Conservation (phyloP, 345 rosid species). For the Euphorbia lathyris region DNA sequence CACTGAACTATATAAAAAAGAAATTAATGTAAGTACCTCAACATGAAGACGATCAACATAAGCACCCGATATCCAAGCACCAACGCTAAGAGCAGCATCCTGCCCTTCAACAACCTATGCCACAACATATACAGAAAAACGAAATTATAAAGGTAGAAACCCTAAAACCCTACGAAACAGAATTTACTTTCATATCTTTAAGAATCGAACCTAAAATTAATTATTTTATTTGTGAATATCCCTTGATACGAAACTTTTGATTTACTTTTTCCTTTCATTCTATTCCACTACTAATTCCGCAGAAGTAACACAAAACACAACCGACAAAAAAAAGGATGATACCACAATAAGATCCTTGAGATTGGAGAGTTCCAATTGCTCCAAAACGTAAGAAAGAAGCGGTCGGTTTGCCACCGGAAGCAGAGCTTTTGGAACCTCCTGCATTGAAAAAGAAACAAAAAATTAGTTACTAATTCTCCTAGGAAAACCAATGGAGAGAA, state of each 20-base stretch:
- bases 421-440: constrained; percentile 90
- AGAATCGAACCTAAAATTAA: not conserved
- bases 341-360: constrained; percentile 93
- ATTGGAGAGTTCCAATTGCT: constrained; percentile 69
- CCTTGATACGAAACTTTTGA: not conserved
- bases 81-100: constrained; percentile 77
- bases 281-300: not conserved
- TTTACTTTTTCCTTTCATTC: not conserved
- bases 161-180: constrained; percentile 1
- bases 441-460: constrained; percentile 17
- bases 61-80: constrained; percentile 86
- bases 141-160: not conserved
- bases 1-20: not conserved
- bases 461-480: not conserved
- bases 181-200: not conserved
- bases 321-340: constrained; percentile 15
- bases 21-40: constrained; percentile 44
- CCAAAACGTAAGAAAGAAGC: constrained; percentile 74
- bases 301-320: not conserved
- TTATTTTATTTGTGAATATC: not conserved
- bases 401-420: constrained; percentile 97
- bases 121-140: not conserved
- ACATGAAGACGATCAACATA: constrained; percentile 87
- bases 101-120: constrained; percentile 90
- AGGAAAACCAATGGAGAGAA: not conserved